Base-by-base conservation (phyloP, 176 grass and related monocot genomes). In the Stipa capillata region DNA sequence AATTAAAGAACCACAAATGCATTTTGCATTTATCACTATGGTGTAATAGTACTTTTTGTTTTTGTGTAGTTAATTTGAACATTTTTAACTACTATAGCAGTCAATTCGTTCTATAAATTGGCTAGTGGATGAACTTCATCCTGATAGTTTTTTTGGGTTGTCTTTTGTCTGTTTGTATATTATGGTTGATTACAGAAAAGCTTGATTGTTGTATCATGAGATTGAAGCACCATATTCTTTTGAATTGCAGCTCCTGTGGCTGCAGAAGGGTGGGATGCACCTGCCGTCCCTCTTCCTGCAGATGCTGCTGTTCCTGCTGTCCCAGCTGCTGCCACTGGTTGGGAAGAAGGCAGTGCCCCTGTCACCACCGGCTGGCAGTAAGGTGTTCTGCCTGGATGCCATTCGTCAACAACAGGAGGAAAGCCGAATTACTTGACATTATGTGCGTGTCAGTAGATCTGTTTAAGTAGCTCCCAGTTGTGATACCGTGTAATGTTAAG, bases 241-340 rank as follows among this genome's bases (percentile, higher is more conserved):
- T 21, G n/a, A 60, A 49, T 15, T 51, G 62, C 73, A 91, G 89
- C 89, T 45, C 89, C 82, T 53, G 65, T 56, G 15, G 85, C 78
- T 49, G 66, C 36, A 10, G 82, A 85, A 41, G 85, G 82, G 9
- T 85, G 89, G 85, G 85, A 88, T 88, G 41, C 51, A 7, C 78
- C 73, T 33, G 73, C 76, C 1, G 64, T 28, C 2, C 76, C 73
- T 36, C 13, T 48, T 78, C 8, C 73, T 14, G 40, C 72, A 27
- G 21, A 36, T 44, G 58, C 20, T 21, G 27, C 34, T 47, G 32
- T 36, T 15, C 17, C 54, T 43, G 43, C 40, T 21, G 41, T 23
- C 13, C 23, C 54, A 44, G 34, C 40, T 68, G 63, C 64, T 50
- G 7, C 74, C 29, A 56, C 83, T 69, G 85, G 73, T 29, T 88